Conservation (phyloP, 164 flowering plant genomes). For the Euptelea pleiosperma region DNA sequence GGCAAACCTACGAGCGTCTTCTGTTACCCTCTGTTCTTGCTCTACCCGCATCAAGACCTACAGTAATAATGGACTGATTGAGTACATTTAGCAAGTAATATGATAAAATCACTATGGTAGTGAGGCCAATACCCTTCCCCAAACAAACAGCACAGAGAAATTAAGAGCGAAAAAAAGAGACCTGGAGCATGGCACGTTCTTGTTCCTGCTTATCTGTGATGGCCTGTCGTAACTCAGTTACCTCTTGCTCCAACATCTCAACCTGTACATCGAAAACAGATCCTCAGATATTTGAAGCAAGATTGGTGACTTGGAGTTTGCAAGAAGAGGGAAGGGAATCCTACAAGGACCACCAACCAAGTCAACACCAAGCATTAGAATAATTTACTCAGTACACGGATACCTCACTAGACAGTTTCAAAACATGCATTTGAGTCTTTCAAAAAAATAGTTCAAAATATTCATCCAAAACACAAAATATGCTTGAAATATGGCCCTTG, state of each 20-base stretch:
- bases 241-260: conserved; percentile 78
- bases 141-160: background rate
- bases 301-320: background rate
- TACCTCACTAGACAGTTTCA: no score
- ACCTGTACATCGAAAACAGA: conserved; percentile 40
- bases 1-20: conserved; percentile 91
- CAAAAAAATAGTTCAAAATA: no score
- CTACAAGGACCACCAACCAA: background rate
- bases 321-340: background rate
- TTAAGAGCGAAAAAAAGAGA: conserved; percentile 14
- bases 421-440: no score
- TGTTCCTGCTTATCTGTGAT: conserved; percentile 88
- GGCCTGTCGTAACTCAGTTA: conserved; percentile 56
- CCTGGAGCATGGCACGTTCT: conserved; percentile 94
- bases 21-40: conserved; percentile 89
- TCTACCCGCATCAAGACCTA: conserved; percentile 95
- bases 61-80: background rate
- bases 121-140: background rate
- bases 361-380: background rate
- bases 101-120: background rate
- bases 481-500: no score
- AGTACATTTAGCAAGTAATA: background rate
- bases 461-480: no score
- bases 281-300: conserved; percentile 6
- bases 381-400: no score